phyloP scores from a whole-genome alignment of 176 grass and related monocot species.

The Aegilops longissima region DNA sequence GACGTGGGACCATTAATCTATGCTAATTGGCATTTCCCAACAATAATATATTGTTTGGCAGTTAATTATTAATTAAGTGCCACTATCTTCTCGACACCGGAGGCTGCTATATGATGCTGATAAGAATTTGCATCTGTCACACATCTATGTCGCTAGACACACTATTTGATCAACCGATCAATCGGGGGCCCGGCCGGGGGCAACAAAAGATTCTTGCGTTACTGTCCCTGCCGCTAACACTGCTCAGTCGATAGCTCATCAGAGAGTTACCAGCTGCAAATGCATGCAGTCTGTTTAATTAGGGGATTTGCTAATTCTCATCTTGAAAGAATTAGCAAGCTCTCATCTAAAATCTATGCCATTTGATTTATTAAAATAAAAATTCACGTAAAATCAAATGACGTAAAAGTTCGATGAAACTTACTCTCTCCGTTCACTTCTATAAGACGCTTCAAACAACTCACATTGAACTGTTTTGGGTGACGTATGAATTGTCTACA shows the following conservation, averaged over 20 bases:
- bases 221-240: neutral
- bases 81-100: conserved; percentile 14
- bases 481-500: too few species aligned
- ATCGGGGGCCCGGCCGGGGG: neutral
- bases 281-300: neutral
- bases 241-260: neutral
- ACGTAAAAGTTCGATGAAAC: too few species aligned
- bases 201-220: neutral
- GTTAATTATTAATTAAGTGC: neutral
- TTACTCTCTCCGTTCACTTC: too few species aligned
- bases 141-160: neutral
- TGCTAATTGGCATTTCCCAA: neutral
- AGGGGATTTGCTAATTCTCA: too few species aligned
- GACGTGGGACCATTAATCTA: neutral
- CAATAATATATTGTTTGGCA: neutral
- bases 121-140: neutral
- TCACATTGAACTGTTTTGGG: too few species aligned
- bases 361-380: too few species aligned
- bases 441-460: too few species aligned
- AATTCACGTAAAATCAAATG: too few species aligned
- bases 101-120: neutral
- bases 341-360: too few species aligned
- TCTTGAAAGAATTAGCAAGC: too few species aligned
- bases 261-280: neutral
- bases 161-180: neutral